These are phyloP conservation scores for Sparassis latifolia DNA, from an alignment of 1,284 basidiomycete genomes.

Conservation along the genomic window DNA sequence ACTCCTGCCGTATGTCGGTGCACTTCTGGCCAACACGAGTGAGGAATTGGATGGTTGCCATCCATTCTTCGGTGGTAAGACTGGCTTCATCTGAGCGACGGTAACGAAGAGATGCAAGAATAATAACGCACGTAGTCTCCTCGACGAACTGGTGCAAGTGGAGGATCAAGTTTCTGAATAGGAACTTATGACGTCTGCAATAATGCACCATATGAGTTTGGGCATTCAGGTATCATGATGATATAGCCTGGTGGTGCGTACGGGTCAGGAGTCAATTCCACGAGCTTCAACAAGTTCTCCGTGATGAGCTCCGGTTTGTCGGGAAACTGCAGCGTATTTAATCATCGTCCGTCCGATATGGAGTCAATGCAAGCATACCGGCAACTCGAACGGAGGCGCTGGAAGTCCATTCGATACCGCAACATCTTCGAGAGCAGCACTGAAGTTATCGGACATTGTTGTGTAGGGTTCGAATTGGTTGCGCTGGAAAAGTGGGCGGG, in stretches of 20 bases:
- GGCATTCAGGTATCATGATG: background rate
- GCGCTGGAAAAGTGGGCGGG: too few relatives aligned
- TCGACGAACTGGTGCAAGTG: conserved; percentile 53
- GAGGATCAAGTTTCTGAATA: conserved; percentile 42
- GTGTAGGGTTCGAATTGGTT: too few relatives aligned
- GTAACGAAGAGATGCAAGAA: background rate
- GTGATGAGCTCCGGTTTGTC: conserved; percentile 51
- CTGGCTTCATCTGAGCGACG: conserved; percentile 21
- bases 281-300: conserved; percentile 43
- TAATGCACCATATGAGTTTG: background rate
- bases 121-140: conserved; percentile 48
- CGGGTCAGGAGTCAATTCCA: conserved; percentile 37
- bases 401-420: conserved; percentile 24
- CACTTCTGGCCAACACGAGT: conserved; percentile 70
- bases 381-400: conserved; percentile 24
- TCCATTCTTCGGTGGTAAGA: conserved; percentile 83
- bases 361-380: conserved; percentile 16
- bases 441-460: too few relatives aligned
- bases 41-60: conserved; percentile 70
- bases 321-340: conserved; percentile 32
- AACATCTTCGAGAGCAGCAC: too few relatives aligned
- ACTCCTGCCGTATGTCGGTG: conserved; percentile 73
- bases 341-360: background rate
- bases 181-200: conserved; percentile 21
- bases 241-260: conserved; percentile 18